phyloP scores from a whole-genome alignment of 139 green algal genomes.

The Chlorella sp. region DNA sequence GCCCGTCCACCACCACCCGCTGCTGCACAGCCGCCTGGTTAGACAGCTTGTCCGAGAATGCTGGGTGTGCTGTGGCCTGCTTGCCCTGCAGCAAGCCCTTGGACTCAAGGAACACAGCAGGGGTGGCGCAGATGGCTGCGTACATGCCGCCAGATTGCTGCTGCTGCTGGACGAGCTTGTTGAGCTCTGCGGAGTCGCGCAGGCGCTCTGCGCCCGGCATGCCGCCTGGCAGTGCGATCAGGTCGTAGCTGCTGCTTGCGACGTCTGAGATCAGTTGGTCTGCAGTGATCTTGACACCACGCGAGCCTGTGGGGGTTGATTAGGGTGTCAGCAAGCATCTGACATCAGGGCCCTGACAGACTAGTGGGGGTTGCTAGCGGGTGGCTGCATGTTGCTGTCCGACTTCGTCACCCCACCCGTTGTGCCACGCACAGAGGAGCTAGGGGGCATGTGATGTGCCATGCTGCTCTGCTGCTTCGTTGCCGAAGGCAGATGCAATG shows the following conservation, averaged over 20 bases:
- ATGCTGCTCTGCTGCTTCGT: too few relatives aligned
- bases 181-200: constrained; percentile 55
- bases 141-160: constrained; percentile 29
- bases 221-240: constrained; percentile 85
- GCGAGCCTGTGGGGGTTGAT: constrained; percentile 51
- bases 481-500: too few relatives aligned
- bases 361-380: too few relatives aligned
- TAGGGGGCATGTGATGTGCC: too few relatives aligned
- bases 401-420: too few relatives aligned
- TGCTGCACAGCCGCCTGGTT: constrained; percentile 55
- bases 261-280: constrained; percentile 63
- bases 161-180: constrained; percentile 61
- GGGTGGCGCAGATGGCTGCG: constrained; percentile 93
- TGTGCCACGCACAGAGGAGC: too few relatives aligned
- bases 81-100: constrained; percentile 73
- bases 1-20: constrained; percentile 87
- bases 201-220: constrained; percentile 92
- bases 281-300: constrained; percentile 73
- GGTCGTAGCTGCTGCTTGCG: constrained; percentile 53
- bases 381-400: too few relatives aligned
- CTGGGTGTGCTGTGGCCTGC: constrained; percentile 83
- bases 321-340: too few relatives aligned
- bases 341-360: too few relatives aligned
- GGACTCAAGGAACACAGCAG: constrained; percentile 80
- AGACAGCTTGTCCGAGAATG: constrained; percentile 68